These are phyloP conservation scores for Metschnikowia koreensis DNA, from an alignment of 805 yeast species.

Conservation along the genomic window DNA sequence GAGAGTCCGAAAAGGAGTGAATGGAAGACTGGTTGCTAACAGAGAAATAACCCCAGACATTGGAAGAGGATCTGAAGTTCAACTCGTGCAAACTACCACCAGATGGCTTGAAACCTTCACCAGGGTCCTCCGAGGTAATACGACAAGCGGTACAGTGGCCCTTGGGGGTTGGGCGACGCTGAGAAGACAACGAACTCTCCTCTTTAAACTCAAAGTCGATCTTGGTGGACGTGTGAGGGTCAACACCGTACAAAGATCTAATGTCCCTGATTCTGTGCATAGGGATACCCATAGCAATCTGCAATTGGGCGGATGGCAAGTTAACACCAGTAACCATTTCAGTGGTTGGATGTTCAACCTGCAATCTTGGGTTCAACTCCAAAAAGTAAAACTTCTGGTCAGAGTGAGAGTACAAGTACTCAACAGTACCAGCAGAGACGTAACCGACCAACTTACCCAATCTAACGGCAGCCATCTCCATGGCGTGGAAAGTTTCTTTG, in stretches of 20 bases:
- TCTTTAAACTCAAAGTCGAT: constrained; percentile 87
- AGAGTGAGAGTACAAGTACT: constrained; percentile 88
- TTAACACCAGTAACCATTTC: constrained; percentile 99
- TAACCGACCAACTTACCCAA: constrained; percentile 96
- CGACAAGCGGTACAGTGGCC: constrained; percentile 99
- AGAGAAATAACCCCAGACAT: constrained; percentile 99
- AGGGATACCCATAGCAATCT: constrained; percentile 99
- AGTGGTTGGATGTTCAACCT: constrained; percentile 99
- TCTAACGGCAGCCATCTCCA: constrained; percentile 98
- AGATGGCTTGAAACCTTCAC: constrained; percentile 98
- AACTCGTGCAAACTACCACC: constrained; percentile 96
- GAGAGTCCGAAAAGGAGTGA: constrained; percentile 97
- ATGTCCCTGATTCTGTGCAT: constrained; percentile 93
- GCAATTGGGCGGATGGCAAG: constrained; percentile 97
- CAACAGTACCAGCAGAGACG: constrained; percentile 99
- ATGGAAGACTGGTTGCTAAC: constrained; percentile 95
- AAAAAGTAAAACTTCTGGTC: constrained; percentile 95
- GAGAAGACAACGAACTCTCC: constrained; percentile 68
- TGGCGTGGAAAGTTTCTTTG: constrained; percentile 75
- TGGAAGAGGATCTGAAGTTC: constrained; percentile 94
- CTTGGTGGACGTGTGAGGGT: constrained; percentile 86
- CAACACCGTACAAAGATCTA: constrained; percentile 89
- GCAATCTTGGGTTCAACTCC: constrained; percentile 97
- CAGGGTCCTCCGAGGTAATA: constrained; percentile 98
- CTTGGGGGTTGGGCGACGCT: constrained; percentile 91